A percentile compares a stretch with the other conserved stretches of the same genome.
Evolutionary conservation across 768 basidiomycete species (phyloP).

Genomic region (Tremella mesenterica): DNA sequence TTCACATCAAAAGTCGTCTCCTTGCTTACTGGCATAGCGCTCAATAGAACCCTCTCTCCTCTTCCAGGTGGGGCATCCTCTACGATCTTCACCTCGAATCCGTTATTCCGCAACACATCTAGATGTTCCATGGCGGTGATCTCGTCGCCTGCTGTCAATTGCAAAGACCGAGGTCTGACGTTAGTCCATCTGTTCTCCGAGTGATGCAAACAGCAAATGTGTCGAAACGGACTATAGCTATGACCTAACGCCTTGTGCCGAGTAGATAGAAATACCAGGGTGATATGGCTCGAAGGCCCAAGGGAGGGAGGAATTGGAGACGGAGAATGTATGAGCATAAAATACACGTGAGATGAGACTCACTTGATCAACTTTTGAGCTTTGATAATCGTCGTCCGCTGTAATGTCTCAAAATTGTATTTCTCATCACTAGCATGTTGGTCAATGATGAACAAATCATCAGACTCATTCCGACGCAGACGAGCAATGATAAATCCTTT

Average conservation of each 20-base stretch:
- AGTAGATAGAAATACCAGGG: too few species aligned
- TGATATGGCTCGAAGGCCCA: too few species aligned
- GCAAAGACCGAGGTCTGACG: conserved; percentile 62
- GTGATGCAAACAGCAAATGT: background rate
- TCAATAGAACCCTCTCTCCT: conserved; percentile 52
- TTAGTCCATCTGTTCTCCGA: conserved; percentile 1
- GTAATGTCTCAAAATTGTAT: conserved; percentile 92
- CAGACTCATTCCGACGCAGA: conserved; percentile 52
- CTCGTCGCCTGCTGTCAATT: conserved; percentile 83
- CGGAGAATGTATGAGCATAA: too few species aligned
- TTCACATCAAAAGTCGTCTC: conserved; percentile 79
- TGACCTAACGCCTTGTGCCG: too few species aligned
- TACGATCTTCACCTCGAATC: conserved; percentile 68
- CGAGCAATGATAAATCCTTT: conserved; percentile 85
- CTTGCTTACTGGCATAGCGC: conserved; percentile 85
- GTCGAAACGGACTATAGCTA: too few species aligned
- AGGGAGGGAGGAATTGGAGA: too few species aligned
- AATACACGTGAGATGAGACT: conserved; percentile 28
- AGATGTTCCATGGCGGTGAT: conserved; percentile 77
- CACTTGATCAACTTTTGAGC: conserved; percentile 77
- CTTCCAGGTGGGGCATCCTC: conserved; percentile 49
- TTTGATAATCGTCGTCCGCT: conserved; percentile 78
- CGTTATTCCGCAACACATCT: conserved; percentile 72
- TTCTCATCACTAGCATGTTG: conserved; percentile 98
- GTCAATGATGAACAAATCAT: conserved; percentile 93